A percentile compares a stretch with the other conserved stretches of the same genome.
These are phyloP conservation scores for Dryas octopetala DNA, from an alignment of 306 rosid genomes.

Conservation along the genomic window DNA sequence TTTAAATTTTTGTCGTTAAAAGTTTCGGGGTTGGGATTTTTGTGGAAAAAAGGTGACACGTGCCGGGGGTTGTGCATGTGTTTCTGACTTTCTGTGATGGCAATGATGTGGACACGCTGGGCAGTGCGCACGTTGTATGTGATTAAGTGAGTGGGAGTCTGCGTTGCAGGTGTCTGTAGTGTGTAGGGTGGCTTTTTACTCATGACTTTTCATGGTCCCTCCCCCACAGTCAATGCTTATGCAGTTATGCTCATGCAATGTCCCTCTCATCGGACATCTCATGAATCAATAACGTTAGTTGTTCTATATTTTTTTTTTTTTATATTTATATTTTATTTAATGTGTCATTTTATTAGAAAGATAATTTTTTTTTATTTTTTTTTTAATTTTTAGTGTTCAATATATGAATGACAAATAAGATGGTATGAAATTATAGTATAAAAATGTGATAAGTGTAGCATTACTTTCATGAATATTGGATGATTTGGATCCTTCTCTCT, in stretches of 20 bases:
- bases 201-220: not conserved
- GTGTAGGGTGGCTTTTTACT: slow-evolving; percentile 1
- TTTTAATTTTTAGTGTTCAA: too few relatives aligned
- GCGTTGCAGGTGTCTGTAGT: slow-evolving; percentile 9
- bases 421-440: too few relatives aligned
- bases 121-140: slow-evolving; percentile 20
- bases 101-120: slow-evolving; percentile 46
- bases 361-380: too few relatives aligned
- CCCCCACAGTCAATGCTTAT: not conserved
- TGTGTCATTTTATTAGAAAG: too few relatives aligned
- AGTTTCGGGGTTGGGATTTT: not conserved
- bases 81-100: slow-evolving; percentile 42
- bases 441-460: too few relatives aligned
- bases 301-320: too few relatives aligned
- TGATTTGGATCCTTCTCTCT: not conserved
- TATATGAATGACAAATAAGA: too few relatives aligned
- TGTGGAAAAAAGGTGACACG: slow-evolving; percentile 22
- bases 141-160: slow-evolving; percentile 24
- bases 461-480: not conserved
- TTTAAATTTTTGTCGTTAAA: too few relatives aligned
- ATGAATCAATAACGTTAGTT: too few relatives aligned
- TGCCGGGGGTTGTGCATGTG: slow-evolving; percentile 42
- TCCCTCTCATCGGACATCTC: not conserved
- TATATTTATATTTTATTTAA: too few relatives aligned
- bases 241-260: not conserved